These are phyloP conservation scores for Hura crepitans DNA, from an alignment of 441 rosid genomes.

Conservation along the genomic window DNA sequence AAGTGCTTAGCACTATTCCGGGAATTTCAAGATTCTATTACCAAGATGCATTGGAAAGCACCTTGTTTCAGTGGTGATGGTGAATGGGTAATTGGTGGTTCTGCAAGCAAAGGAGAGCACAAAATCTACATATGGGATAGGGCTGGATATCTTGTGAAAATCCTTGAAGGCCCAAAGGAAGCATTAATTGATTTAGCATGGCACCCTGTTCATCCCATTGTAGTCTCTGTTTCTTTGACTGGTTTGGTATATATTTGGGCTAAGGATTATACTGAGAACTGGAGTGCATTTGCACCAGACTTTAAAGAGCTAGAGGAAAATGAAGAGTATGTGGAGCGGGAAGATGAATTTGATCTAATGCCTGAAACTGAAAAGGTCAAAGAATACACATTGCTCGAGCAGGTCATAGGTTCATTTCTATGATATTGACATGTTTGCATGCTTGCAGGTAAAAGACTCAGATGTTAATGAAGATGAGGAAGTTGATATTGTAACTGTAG, in stretches of 20 bases:
- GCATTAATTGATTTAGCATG: constrained; percentile 91
- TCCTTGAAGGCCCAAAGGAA: constrained; percentile 98
- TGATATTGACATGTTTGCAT: constrained; percentile 25
- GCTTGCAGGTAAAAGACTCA: constrained; percentile 66
- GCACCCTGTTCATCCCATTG: constrained; percentile 97
- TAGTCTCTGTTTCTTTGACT: constrained; percentile 85
- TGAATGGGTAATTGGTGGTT: constrained; percentile 95
- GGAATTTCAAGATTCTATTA: constrained; percentile 92
- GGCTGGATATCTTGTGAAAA: constrained; percentile 92
- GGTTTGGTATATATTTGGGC: constrained; percentile 97
- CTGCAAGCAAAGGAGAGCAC: constrained; percentile 97
- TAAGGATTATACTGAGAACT: constrained; percentile 92
- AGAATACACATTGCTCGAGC: constrained; percentile 9
- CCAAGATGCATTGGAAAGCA: constrained; percentile 96
- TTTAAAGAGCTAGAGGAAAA: constrained; percentile 98
- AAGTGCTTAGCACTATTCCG: constrained; percentile 76
- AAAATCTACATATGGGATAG: constrained; percentile 97
- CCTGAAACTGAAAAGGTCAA: constrained; percentile 92
- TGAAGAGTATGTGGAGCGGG: constrained; percentile 94
- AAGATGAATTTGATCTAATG: constrained; percentile 88
- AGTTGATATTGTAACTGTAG: constrained; percentile 81
- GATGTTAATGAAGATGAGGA: constrained; percentile 87
- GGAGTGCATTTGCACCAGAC: constrained; percentile 99
- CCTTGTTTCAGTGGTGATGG: constrained; percentile 98
- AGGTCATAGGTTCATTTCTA: constrained; percentile 17